These are phyloP conservation scores for Nemania sp. DNA, from an alignment of 2,329 filamentous ascomycete genomes.

Conservation along the genomic window DNA sequence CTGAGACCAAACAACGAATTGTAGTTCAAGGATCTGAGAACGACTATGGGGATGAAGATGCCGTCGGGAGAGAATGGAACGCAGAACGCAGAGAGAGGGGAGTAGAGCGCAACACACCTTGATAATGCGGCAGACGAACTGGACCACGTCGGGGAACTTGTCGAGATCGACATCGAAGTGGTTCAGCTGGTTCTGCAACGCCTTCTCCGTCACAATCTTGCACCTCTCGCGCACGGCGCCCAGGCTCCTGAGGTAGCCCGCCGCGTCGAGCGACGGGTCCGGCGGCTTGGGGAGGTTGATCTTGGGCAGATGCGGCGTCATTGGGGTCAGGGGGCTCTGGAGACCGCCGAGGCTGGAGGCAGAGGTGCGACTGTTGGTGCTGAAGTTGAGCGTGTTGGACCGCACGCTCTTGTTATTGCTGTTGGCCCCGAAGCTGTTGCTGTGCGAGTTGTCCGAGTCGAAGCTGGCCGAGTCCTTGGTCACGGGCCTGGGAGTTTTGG, in stretches of 20 bases:
- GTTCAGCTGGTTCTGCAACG: slow-evolving; percentile 73
- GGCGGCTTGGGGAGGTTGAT: slow-evolving; percentile 82
- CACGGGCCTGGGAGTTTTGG: slow-evolving; percentile 55
- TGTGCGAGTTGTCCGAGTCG: slow-evolving; percentile 52
- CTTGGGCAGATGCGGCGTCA: slow-evolving; percentile 65
- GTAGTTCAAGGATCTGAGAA: neutral
- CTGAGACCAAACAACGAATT: too few species aligned
- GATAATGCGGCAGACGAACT: slow-evolving; percentile 90
- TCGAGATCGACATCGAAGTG: slow-evolving; percentile 88
- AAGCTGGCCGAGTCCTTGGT: slow-evolving; percentile 55
- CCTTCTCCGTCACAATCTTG: slow-evolving; percentile 74
- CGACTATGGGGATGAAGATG: neutral
- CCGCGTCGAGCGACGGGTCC: slow-evolving; percentile 85
- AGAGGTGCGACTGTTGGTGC: slow-evolving; percentile 57
- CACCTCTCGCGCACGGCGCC: slow-evolving; percentile 83
- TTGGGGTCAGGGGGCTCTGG: slow-evolving; percentile 55
- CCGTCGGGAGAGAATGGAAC: neutral
- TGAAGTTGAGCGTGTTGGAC: slow-evolving; percentile 43
- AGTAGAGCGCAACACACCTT: slow-evolving; percentile 64
- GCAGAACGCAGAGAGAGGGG: neutral
- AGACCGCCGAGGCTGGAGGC: slow-evolving; percentile 51
- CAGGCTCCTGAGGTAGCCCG: slow-evolving; percentile 87
- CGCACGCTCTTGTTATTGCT: slow-evolving; percentile 48
- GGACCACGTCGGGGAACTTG: slow-evolving; percentile 82
- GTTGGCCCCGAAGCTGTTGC: slow-evolving; percentile 41